These are phyloP conservation scores for Paecilomyces dactylethromorphus DNA, from an alignment of 2,329 filamentous ascomycete species.

Conservation along the genomic window DNA sequence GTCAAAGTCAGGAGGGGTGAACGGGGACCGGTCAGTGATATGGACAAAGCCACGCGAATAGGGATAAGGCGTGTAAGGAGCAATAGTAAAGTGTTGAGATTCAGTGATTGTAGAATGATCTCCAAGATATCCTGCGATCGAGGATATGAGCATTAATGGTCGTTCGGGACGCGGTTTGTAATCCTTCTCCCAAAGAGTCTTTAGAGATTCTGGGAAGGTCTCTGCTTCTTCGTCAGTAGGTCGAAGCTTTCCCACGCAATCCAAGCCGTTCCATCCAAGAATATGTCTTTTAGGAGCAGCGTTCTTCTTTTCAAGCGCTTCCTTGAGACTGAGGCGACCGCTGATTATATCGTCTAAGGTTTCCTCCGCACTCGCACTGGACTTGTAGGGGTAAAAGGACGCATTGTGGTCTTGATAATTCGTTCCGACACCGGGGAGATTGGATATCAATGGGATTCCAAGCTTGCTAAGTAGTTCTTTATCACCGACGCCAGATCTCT, in stretches of 20 bases:
- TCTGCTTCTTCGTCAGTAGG: constrained; percentile 48
- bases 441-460: constrained; percentile 44
- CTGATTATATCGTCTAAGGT: constrained; percentile 50
- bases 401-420: constrained; percentile 42
- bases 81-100: constrained; percentile 48
- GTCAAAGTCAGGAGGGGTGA: constrained; percentile 49
- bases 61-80: constrained; percentile 53
- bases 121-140: constrained; percentile 13
- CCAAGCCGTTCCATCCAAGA: constrained; percentile 54
- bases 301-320: constrained; percentile 39
- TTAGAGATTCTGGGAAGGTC: constrained; percentile 48
- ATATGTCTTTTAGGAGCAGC: constrained; percentile 32
- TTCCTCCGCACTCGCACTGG: constrained; percentile 38
- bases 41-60: constrained; percentile 57
- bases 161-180: constrained; percentile 42
- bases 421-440: constrained; percentile 48
- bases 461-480: background rate
- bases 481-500: constrained; percentile 41
- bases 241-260: constrained; percentile 51
- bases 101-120: constrained; percentile 25
- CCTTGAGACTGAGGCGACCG: constrained; percentile 41
- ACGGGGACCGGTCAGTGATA: constrained; percentile 39
- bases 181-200: constrained; percentile 50
- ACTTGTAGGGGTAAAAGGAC: constrained; percentile 47
- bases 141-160: constrained; percentile 15